Evolutionary conservation across 192 early-diverging fungal genomes (phyloP).

Genomic region (Backusella luteola): DNA sequence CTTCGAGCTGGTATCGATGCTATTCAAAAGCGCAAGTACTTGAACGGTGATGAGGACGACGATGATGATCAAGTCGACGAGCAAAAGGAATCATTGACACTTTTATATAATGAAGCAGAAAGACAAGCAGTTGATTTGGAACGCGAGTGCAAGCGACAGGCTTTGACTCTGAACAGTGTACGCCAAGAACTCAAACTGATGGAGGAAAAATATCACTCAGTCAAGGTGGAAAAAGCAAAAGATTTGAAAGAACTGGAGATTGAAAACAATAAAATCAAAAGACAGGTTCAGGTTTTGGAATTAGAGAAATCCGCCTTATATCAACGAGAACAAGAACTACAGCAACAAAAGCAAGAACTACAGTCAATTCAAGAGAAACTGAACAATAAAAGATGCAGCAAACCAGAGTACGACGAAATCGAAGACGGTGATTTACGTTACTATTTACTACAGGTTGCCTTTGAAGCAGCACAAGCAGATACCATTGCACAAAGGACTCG

Average conservation of each 20-base stretch:
- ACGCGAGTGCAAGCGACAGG: conserved; percentile 1
- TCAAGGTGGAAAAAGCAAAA: background rate
- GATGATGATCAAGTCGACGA: background rate
- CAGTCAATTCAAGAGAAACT: background rate
- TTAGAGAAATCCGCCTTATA: background rate
- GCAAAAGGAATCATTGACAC: background rate
- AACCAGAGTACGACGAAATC: background rate
- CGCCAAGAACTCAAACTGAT: background rate
- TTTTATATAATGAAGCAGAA: conserved; percentile 9
- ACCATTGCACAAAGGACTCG: background rate
- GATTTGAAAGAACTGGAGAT: background rate
- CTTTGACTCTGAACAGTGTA: background rate
- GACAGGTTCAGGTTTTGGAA: background rate
- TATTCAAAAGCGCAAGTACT: background rate
- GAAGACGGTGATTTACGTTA: background rate
- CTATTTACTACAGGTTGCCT: background rate
- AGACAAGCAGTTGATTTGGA: conserved; percentile 12
- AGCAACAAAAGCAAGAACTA: background rate
- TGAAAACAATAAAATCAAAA: background rate
- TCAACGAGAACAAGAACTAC: background rate
- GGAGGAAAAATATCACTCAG: background rate
- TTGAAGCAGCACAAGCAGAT: background rate
- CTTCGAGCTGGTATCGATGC: conserved; percentile 12
- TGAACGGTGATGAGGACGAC: background rate
- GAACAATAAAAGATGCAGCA: background rate